phyloP scores from a whole-genome alignment of 176 grass and related monocot genomes.

The Oryza punctata region DNA sequence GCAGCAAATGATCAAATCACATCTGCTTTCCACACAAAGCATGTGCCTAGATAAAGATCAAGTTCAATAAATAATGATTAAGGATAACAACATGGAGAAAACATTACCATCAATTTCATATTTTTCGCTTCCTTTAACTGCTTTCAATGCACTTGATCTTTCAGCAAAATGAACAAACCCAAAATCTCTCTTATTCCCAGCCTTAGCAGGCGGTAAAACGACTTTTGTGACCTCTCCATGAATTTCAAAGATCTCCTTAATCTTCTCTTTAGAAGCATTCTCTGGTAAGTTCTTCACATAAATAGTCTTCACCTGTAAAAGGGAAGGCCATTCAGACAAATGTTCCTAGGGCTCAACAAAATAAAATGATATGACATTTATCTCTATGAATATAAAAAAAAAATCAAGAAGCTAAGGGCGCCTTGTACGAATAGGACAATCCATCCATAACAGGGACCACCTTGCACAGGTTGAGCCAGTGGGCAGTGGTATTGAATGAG shows the following conservation, averaged over 20 bases:
- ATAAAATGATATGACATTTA: not conserved
- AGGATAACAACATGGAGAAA: slow-evolving; percentile 1
- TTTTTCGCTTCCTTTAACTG: slow-evolving; percentile 84
- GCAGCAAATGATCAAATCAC: not conserved
- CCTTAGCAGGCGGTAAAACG: slow-evolving; percentile 83
- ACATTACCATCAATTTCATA: slow-evolving; percentile 89
- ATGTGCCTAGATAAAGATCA: not conserved
- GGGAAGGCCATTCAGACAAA: not conserved
- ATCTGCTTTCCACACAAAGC: not conserved
- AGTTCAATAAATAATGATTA: not conserved
- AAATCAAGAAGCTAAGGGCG: not conserved
- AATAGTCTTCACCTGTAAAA: slow-evolving; percentile 81
- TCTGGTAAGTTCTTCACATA: slow-evolving; percentile 98
- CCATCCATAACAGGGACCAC: not conserved
- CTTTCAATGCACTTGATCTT: slow-evolving; percentile 92
- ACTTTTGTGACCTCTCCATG: slow-evolving; percentile 91
- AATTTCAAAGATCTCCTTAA: slow-evolving; percentile 87
- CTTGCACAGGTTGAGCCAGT: not conserved
- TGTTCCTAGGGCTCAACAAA: not conserved
- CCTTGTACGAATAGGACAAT: not conserved
- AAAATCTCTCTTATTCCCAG: slow-evolving; percentile 93
- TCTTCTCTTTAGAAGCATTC: slow-evolving; percentile 74
- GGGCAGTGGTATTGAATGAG: not conserved
- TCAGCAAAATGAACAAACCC: slow-evolving; percentile 96
- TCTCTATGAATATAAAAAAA: too few species aligned